Conservation (phyloP, 1,284 basidiomycete genomes). For the Amylostereum areolatum region DNA sequence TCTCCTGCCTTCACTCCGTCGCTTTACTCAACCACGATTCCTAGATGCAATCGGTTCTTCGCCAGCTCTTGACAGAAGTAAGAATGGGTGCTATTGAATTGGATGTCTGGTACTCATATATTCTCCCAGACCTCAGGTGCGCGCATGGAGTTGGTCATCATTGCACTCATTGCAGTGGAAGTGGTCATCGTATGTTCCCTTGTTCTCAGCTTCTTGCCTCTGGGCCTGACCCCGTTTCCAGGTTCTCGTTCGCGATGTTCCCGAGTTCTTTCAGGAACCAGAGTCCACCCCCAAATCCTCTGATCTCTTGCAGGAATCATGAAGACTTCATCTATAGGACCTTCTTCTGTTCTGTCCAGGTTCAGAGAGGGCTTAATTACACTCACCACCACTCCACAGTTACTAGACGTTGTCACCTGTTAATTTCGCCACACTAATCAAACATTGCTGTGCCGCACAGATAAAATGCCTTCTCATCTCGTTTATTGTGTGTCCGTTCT, state of each 20-base stretch:
- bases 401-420: too few species aligned
- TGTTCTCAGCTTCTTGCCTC: neutral
- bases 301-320: too few species aligned
- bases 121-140: constrained; percentile 67
- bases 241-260: constrained; percentile 14
- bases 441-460: too few species aligned
- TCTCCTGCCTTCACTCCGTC: constrained; percentile 5
- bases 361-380: too few species aligned
- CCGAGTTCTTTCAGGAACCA: constrained; percentile 9
- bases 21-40: constrained; percentile 7
- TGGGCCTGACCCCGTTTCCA: constrained; percentile 1
- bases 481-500: too few species aligned
- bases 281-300: too few species aligned
- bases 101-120: neutral
- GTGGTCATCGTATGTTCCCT: constrained; percentile 67
- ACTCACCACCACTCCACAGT: too few species aligned
- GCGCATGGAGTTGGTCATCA: constrained; percentile 89
- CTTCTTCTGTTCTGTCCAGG: too few species aligned
- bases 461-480: too few species aligned
- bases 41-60: constrained; percentile 64
- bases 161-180: constrained; percentile 85
- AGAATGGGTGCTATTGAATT: constrained; percentile 4
- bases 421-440: too few species aligned
- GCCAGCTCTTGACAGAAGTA: constrained; percentile 77
- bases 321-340: too few species aligned